These are phyloP conservation scores for Coleophoma cylindrospora DNA, from an alignment of 2,329 filamentous ascomycete genomes.

Conservation along the genomic window DNA sequence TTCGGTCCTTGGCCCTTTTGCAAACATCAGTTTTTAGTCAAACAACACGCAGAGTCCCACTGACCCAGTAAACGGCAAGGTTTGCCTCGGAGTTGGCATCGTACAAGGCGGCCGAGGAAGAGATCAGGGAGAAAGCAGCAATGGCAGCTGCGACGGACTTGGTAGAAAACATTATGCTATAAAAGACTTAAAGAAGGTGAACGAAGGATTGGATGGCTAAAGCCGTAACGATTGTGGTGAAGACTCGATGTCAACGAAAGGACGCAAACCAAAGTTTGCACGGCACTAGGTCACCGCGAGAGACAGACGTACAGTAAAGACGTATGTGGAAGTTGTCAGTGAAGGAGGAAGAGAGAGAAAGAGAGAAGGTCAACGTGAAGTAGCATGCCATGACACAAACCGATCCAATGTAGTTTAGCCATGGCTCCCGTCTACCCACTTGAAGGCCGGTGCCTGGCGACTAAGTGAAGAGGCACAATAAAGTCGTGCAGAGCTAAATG, in stretches of 20 bases:
- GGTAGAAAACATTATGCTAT: constrained; percentile 23
- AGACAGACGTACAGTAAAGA: constrained; percentile 5
- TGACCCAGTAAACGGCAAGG: constrained; percentile 38
- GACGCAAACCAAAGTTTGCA: constrained; percentile 30
- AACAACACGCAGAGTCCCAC: not conserved
- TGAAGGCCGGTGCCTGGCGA: constrained; percentile 1
- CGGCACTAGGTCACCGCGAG: constrained; percentile 14
- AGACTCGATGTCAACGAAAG: constrained; percentile 25
- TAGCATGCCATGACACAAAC: constrained; percentile 10
- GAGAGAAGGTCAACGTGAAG: constrained; percentile 4
- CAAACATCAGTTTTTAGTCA: not conserved
- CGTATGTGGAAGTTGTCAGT: constrained; percentile 14
- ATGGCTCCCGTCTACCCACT: not conserved
- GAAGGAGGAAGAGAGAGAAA: constrained; percentile 7
- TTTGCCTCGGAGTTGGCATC: constrained; percentile 30
- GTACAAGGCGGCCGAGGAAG: constrained; percentile 21
- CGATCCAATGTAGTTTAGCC: constrained; percentile 4
- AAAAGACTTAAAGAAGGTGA: constrained; percentile 3
- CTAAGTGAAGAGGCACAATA: not conserved
- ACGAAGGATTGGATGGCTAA: constrained; percentile 23
- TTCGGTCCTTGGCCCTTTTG: constrained; percentile 34
- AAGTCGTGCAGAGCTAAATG: not conserved
- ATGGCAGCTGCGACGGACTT: constrained; percentile 19
- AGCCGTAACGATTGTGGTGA: constrained; percentile 20
- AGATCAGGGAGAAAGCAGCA: constrained; percentile 19